A percentile compares a stretch with the other conserved stretches of the same genome.
phyloP scores from a whole-genome alignment of 139 green algal species.

The Desmodesmus armatus region DNA sequence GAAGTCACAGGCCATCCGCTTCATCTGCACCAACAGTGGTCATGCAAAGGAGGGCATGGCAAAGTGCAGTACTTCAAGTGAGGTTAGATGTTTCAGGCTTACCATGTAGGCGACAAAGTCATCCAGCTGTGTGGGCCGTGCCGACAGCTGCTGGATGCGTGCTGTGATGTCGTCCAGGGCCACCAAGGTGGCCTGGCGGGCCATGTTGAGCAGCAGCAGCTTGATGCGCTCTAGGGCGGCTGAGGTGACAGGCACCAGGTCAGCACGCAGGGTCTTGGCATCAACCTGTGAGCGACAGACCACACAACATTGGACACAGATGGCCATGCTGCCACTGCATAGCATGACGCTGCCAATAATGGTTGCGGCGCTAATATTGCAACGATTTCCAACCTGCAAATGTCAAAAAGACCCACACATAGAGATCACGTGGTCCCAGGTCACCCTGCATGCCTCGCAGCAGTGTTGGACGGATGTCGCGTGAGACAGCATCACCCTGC shows the following conservation, averaged over 20 bases:
- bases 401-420: too few relatives aligned
- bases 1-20: not conserved
- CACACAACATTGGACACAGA: too few relatives aligned
- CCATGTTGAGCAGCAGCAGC: constrained; percentile 73
- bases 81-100: not conserved
- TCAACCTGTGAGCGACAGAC: constrained; percentile 68
- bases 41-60: not conserved
- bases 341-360: too few relatives aligned
- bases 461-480: not conserved
- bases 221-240: constrained; percentile 80
- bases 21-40: not conserved
- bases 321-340: too few relatives aligned
- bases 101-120: constrained; percentile 78
- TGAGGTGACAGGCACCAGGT: constrained; percentile 71
- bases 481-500: not conserved
- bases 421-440: not conserved
- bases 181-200: constrained; percentile 50
- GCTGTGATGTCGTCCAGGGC: constrained; percentile 68
- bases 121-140: constrained; percentile 69
- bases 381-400: too few relatives aligned
- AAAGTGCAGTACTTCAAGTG: too few relatives aligned
- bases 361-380: too few relatives aligned
- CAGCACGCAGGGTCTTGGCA: constrained; percentile 57
- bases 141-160: constrained; percentile 65
- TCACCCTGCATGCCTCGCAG: not conserved